These are phyloP conservation scores for Fusarium dlaminii DNA, from an alignment of 2,329 filamentous ascomycete genomes.

Conservation along the genomic window DNA sequence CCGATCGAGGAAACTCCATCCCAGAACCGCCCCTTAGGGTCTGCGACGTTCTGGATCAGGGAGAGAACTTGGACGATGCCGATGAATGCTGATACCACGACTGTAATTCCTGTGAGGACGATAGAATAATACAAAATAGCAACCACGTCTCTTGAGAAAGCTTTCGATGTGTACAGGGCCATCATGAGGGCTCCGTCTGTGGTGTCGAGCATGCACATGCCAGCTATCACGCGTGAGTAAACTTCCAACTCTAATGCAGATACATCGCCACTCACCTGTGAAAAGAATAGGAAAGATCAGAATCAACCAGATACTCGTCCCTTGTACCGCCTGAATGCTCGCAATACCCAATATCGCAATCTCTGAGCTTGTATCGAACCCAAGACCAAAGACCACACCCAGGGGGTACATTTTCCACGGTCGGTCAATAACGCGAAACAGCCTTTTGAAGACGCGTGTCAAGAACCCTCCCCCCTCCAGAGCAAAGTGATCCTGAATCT, in stretches of 20 bases:
- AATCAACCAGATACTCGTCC: conserved; percentile 93
- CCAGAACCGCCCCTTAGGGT: conserved; percentile 85
- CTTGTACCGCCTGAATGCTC: conserved; percentile 83
- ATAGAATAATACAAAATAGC: conserved; percentile 95
- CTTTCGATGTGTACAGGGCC: conserved; percentile 84
- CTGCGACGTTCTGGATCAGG: conserved; percentile 78
- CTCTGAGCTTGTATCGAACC: conserved; percentile 95
- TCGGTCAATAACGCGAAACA: conserved; percentile 78
- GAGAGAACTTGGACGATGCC: conserved; percentile 86
- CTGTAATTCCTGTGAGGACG: conserved; percentile 83
- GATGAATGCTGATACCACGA: conserved; percentile 85
- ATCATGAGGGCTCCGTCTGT: conserved; percentile 96
- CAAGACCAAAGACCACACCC: conserved; percentile 87
- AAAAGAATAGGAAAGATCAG: conserved; percentile 91
- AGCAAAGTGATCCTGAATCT: conserved; percentile 61
- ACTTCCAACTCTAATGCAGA: background rate
- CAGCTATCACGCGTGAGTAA: conserved; percentile 60
- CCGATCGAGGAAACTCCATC: conserved; percentile 80
- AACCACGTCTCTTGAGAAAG: conserved; percentile 82
- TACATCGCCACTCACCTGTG: conserved; percentile 65
- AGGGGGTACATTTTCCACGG: conserved; percentile 98
- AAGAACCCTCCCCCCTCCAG: conserved; percentile 83
- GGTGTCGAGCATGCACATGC: conserved; percentile 95
- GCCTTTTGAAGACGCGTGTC: conserved; percentile 73
- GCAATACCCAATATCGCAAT: conserved; percentile 92